Percentiles rank a stretch among this genome's conserved stretches.
phyloP scores from a whole-genome alignment of 768 basidiomycete species.

The Suillus subluteus region DNA sequence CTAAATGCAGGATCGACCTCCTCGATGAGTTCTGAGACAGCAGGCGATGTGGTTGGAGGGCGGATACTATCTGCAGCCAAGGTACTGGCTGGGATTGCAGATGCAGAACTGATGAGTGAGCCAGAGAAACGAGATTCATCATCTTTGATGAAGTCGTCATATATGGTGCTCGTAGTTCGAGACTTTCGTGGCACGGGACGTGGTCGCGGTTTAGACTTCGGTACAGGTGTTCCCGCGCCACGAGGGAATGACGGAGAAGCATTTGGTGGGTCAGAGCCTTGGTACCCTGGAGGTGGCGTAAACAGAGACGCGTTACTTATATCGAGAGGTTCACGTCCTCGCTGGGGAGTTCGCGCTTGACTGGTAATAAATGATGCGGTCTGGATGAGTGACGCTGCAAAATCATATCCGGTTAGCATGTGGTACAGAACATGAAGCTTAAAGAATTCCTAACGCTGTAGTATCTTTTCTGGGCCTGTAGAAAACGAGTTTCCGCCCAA shows the following conservation, averaged over 20 bases:
- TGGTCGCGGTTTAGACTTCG: constrained; percentile 32
- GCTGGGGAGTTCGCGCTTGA: constrained; percentile 20
- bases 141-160: constrained; percentile 1
- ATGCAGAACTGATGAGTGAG: constrained; percentile 27
- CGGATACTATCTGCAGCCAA: constrained; percentile 26
- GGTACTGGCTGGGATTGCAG: constrained; percentile 15
- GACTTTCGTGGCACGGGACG: constrained; percentile 24
- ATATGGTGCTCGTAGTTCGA: constrained; percentile 4
- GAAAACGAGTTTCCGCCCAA: not conserved
- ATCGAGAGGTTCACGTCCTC: constrained; percentile 9
- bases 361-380: constrained; percentile 22
- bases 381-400: constrained; percentile 24
- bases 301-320: constrained; percentile 28
- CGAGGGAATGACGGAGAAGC: constrained; percentile 14
- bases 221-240: constrained; percentile 7
- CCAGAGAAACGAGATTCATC: constrained; percentile 16
- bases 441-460: not conserved
- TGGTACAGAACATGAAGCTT: not conserved
- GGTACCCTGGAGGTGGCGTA: constrained; percentile 22
- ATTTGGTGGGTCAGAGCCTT: constrained; percentile 16
- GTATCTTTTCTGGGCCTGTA: not conserved
- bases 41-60: constrained; percentile 20
- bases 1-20: constrained; percentile 33
- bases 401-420: not conserved
- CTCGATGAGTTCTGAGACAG: constrained; percentile 14